phyloP scores from a whole-genome alignment of 768 basidiomycete species.

The Dictyophora rubrovolvata region DNA sequence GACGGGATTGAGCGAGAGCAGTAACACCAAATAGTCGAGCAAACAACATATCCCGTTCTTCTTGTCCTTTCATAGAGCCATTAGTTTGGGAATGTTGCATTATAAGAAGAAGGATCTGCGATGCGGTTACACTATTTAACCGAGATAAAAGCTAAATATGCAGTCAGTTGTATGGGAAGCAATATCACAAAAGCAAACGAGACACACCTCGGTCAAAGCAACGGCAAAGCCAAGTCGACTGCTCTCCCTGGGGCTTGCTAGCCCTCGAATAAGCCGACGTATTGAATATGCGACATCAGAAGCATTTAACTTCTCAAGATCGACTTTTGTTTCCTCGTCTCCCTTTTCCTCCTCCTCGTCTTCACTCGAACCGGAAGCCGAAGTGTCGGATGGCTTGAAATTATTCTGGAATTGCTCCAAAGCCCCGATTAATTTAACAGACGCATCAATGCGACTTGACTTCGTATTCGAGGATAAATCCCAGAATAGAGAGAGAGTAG shows the following conservation, averaged over 20 bases:
- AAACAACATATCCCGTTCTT: slow-evolving; percentile 88
- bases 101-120: slow-evolving; percentile 68
- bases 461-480: slow-evolving; percentile 74
- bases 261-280: slow-evolving; percentile 72
- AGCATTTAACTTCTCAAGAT: slow-evolving; percentile 61
- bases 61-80: slow-evolving; percentile 77
- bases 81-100: slow-evolving; percentile 59
- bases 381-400: slow-evolving; percentile 18
- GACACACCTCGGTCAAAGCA: slow-evolving; percentile 81
- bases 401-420: slow-evolving; percentile 79
- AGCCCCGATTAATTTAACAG: slow-evolving; percentile 69
- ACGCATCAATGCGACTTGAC: slow-evolving; percentile 74
- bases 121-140: slow-evolving; percentile 64
- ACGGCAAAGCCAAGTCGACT: slow-evolving; percentile 94
- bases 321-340: slow-evolving; percentile 22
- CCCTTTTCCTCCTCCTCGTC: slow-evolving; percentile 22
- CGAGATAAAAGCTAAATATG: slow-evolving; percentile 60
- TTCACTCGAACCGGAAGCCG: slow-evolving; percentile 17
- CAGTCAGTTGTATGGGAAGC: neutral
- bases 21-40: slow-evolving; percentile 87
- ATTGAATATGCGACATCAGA: slow-evolving; percentile 92
- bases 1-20: slow-evolving; percentile 74
- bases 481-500: slow-evolving; percentile 92
- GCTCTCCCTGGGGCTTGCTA: slow-evolving; percentile 88
- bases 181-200: neutral